Evolutionary conservation across 1,284 basidiomycete genomes (phyloP).

Genomic region (Schizophyllum amplum): DNA sequence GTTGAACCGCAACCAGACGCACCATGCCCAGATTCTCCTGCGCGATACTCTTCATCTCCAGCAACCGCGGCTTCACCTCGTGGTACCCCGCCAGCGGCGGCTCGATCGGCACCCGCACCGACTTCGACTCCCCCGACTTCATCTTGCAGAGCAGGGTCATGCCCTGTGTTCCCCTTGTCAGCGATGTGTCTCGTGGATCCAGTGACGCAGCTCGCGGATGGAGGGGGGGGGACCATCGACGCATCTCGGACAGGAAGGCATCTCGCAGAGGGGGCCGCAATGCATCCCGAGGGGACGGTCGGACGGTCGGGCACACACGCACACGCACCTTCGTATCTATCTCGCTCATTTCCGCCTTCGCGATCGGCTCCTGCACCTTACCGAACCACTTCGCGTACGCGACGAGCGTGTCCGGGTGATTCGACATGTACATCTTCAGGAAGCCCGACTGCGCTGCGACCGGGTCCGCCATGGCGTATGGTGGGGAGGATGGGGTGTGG

Average conservation of each 20-base stretch:
- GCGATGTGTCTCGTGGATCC: too few relatives aligned
- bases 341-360: constrained; percentile 11
- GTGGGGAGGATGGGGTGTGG: too few relatives aligned
- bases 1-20: too few relatives aligned
- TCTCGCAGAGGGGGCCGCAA: not conserved
- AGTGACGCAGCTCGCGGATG: too few relatives aligned
- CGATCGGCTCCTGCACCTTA: constrained; percentile 31
- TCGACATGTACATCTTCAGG: constrained; percentile 76
- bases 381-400: constrained; percentile 72
- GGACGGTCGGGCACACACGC: too few relatives aligned
- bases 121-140: constrained; percentile 38
- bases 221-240: too few relatives aligned
- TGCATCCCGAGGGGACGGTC: not conserved
- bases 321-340: constrained; percentile 15
- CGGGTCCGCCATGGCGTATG: constrained; percentile 42
- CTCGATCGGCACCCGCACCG: constrained; percentile 50
- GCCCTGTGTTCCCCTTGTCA: constrained; percentile 32
- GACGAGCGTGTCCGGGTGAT: constrained; percentile 72
- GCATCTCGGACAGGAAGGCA: not conserved
- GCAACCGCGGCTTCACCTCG: constrained; percentile 69
- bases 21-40: constrained; percentile 74
- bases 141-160: constrained; percentile 63
- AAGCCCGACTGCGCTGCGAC: constrained; percentile 70
- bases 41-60: constrained; percentile 66
- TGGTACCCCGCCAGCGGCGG: constrained; percentile 67